These are phyloP conservation scores for Suillus spraguei DNA, from an alignment of 768 basidiomycete genomes.

Conservation along the genomic window DNA sequence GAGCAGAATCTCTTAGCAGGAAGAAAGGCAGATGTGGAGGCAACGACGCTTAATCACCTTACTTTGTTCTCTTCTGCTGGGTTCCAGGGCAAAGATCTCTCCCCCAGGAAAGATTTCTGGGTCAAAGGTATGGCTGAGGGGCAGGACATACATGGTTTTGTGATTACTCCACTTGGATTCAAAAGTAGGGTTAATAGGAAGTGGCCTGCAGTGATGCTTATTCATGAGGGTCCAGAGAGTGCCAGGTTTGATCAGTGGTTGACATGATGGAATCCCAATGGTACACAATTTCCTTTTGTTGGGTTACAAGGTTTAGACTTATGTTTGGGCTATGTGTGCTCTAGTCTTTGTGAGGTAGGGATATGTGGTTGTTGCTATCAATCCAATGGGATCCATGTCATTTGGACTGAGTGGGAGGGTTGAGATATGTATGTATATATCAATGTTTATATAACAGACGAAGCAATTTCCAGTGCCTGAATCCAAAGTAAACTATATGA, in stretches of 20 bases:
- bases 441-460: too few species aligned
- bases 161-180: constrained; percentile 80
- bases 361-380: constrained; percentile 85
- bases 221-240: constrained; percentile 83
- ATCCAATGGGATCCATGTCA: constrained; percentile 93
- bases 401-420: constrained; percentile 86
- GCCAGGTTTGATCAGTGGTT: constrained; percentile 94
- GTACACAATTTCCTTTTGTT: constrained; percentile 35
- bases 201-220: constrained; percentile 79
- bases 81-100: constrained; percentile 59
- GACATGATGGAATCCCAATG: constrained; percentile 90
- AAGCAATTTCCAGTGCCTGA: too few species aligned
- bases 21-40: constrained; percentile 27
- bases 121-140: constrained; percentile 77
- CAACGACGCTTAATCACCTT: constrained; percentile 49
- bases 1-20: constrained; percentile 41
- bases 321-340: constrained; percentile 2
- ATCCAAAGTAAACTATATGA: too few species aligned
- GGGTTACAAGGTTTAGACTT: background rate
- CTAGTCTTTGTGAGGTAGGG: constrained; percentile 84
- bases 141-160: constrained; percentile 82
- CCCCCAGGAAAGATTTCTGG: constrained; percentile 79
- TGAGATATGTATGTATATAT: too few species aligned
- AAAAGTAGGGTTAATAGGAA: constrained; percentile 64
- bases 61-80: constrained; percentile 64